A percentile compares a stretch with the other conserved stretches of the same genome.
These are phyloP conservation scores for Flueggea neowawraea DNA, from an alignment of 441 rosid genomes.

Conservation along the genomic window DNA sequence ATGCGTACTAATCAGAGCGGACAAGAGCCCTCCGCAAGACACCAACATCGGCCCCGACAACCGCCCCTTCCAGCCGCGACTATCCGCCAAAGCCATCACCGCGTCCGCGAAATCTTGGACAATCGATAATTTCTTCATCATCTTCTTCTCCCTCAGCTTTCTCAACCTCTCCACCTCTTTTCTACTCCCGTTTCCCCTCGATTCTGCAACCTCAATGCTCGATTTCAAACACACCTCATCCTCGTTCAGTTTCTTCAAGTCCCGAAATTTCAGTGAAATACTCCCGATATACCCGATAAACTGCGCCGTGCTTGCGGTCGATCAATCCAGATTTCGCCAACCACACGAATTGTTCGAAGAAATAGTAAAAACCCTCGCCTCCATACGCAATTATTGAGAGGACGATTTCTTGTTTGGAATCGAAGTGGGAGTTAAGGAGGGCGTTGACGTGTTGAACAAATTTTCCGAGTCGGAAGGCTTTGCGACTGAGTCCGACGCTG, in stretches of 20 bases:
- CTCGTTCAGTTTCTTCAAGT: slow-evolving; percentile 51
- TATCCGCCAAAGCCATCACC: slow-evolving; percentile 76
- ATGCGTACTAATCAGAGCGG: slow-evolving; percentile 84
- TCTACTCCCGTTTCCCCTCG: slow-evolving; percentile 39
- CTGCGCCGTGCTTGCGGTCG: slow-evolving; percentile 63
- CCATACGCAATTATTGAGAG: slow-evolving; percentile 66
- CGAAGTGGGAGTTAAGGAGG: slow-evolving; percentile 41
- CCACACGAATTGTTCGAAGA: slow-evolving; percentile 90
- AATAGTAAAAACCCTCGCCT: slow-evolving; percentile 89
- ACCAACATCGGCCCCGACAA: slow-evolving; percentile 52
- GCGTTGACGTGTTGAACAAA: slow-evolving; percentile 85
- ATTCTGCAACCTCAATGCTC: slow-evolving; percentile 45
- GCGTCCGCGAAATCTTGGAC: slow-evolving; percentile 90
- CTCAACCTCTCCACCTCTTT: slow-evolving; percentile 52
- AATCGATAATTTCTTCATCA: slow-evolving; percentile 69
- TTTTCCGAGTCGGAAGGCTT: slow-evolving; percentile 94
- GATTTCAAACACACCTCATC: slow-evolving; percentile 53
- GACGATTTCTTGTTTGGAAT: slow-evolving; percentile 37
- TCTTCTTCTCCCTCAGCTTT: slow-evolving; percentile 59
- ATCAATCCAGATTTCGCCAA: slow-evolving; percentile 79
- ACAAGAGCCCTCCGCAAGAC: slow-evolving; percentile 73
- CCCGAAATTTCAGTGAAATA: slow-evolving; percentile 62
- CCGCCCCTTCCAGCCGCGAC: slow-evolving; percentile 62
- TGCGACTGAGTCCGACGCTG: slow-evolving; percentile 90
- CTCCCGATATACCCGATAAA: slow-evolving; percentile 75